Conservation (phyloP, 192 early-diverging fungal genomes). For the Allomyces arbusculus region DNA sequence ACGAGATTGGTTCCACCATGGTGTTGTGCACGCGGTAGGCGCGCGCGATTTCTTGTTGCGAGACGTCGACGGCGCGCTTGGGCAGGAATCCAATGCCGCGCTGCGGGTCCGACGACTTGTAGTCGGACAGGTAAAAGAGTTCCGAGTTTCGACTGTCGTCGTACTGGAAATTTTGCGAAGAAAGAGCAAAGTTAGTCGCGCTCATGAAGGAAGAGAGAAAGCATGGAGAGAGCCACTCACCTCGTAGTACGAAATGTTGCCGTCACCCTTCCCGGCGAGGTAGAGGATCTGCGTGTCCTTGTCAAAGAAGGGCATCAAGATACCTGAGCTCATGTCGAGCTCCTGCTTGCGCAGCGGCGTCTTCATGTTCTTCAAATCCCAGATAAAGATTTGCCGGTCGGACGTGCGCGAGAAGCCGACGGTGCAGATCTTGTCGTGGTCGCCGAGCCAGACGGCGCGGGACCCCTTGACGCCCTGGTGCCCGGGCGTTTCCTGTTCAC, state of each 20-base stretch:
- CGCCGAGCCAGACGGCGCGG: constrained; percentile 76
- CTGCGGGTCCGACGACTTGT: constrained; percentile 73
- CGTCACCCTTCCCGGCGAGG: constrained; percentile 67
- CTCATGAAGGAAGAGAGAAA: no score
- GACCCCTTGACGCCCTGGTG: constrained; percentile 96
- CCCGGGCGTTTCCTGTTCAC: constrained; percentile 37
- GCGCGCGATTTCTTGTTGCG: constrained; percentile 75
- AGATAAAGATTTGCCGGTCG: constrained; percentile 82
- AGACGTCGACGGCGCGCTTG: constrained; percentile 71
- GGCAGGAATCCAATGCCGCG: constrained; percentile 86
- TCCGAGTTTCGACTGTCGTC: constrained; percentile 94
- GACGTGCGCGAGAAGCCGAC: constrained; percentile 86
- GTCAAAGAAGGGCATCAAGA: constrained; percentile 96
- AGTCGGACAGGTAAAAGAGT: constrained; percentile 68
- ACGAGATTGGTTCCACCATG: constrained; percentile 84
- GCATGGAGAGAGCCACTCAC: constrained; percentile 44
- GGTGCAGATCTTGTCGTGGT: constrained; percentile 53
- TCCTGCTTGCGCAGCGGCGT: constrained; percentile 52
- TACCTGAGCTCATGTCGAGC: constrained; percentile 82
- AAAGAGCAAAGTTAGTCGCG: no score
- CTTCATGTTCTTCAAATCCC: constrained; percentile 47
- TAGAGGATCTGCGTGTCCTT: constrained; percentile 77
- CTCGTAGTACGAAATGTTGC: neutral
- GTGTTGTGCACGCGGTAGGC: constrained; percentile 82
- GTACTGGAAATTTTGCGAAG: constrained; percentile 43